phyloP scores from a whole-genome alignment of 352 stramenopile species.

The Pythium aristosporum region DNA sequence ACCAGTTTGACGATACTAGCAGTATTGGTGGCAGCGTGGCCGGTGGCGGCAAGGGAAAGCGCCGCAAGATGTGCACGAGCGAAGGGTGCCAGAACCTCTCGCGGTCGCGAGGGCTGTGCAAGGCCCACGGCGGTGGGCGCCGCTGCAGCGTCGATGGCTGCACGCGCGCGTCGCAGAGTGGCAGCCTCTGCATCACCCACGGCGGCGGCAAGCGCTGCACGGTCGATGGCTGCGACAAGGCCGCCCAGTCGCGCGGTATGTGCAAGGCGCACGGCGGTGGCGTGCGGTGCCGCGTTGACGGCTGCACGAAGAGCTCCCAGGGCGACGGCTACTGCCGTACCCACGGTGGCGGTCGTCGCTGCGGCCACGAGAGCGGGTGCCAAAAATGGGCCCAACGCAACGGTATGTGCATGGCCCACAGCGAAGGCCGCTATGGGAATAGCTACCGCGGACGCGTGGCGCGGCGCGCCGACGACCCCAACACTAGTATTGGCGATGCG shows the following conservation, averaged over 20 bases:
- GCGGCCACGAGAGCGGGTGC: slow-evolving; percentile 67
- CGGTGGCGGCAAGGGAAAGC: slow-evolving; percentile 48
- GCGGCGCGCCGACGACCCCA: slow-evolving; percentile 31
- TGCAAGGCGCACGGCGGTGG: slow-evolving; percentile 83
- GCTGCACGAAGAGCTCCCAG: slow-evolving; percentile 79
- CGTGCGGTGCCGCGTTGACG: slow-evolving; percentile 81
- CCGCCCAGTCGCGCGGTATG: slow-evolving; percentile 78
- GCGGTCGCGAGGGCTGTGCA: slow-evolving; percentile 74
- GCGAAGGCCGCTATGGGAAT: slow-evolving; percentile 79
- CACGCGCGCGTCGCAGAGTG: slow-evolving; percentile 73
- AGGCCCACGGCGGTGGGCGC: slow-evolving; percentile 69
- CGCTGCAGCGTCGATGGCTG: slow-evolving; percentile 82
- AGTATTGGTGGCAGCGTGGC: slow-evolving; percentile 14
- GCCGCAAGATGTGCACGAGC: slow-evolving; percentile 78
- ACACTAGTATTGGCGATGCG: slow-evolving; percentile 8
- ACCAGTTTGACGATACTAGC: slow-evolving; percentile 28
- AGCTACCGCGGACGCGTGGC: slow-evolving; percentile 70
- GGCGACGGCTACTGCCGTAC: slow-evolving; percentile 82
- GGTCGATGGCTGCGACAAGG: slow-evolving; percentile 74
- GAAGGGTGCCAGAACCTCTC: slow-evolving; percentile 79
- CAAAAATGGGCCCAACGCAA: slow-evolving; percentile 84
- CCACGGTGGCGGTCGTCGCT: slow-evolving; percentile 70
- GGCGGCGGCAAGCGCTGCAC: slow-evolving; percentile 83
- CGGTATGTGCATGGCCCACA: slow-evolving; percentile 85
- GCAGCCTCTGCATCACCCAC: slow-evolving; percentile 81